A percentile compares a stretch with the other conserved stretches of the same genome.
Evolutionary conservation across 1,284 basidiomycete species (phyloP).

Genomic region (Apiotrichum akiyoshidainum): DNA sequence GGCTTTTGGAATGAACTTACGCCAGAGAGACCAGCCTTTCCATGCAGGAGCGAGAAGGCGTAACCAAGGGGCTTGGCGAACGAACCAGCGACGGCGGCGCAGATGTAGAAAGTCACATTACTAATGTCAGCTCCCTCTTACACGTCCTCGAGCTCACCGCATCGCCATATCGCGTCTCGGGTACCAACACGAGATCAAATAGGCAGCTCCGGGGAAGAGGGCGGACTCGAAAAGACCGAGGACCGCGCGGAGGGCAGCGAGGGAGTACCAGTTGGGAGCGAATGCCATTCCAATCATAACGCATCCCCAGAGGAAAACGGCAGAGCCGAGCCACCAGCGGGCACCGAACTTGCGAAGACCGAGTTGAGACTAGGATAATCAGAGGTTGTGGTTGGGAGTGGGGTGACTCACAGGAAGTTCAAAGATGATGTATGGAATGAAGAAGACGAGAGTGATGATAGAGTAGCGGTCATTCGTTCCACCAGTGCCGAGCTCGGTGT

Average conservation of each 20-base stretch:
- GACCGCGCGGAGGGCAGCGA: conserved; percentile 49
- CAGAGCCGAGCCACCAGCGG: conserved; percentile 14
- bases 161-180: conserved; percentile 51
- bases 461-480: conserved; percentile 43
- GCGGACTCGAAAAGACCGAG: conserved; percentile 49
- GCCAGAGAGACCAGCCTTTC: conserved; percentile 3
- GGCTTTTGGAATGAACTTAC: too few relatives aligned
- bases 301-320: conserved; percentile 45
- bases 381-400: background rate
- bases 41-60: conserved; percentile 13
- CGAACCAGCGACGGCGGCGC: conserved; percentile 20
- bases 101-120: conserved; percentile 50
- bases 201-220: conserved; percentile 49
- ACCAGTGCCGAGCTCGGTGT: conserved; percentile 25
- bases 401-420: conserved; percentile 22
- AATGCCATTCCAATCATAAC: conserved; percentile 50
- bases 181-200: conserved; percentile 54
- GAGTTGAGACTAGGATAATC: conserved; percentile 19
- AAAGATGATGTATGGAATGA: conserved; percentile 50
- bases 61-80: conserved; percentile 17
- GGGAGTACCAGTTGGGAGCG: conserved; percentile 38
- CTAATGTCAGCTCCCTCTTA: too few relatives aligned
- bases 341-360: conserved; percentile 28
- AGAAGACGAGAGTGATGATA: conserved; percentile 45
- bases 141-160: too few relatives aligned